Base-by-base conservation (phyloP, 768 basidiomycete genomes). In the Pulveroboletus sp. region DNA sequence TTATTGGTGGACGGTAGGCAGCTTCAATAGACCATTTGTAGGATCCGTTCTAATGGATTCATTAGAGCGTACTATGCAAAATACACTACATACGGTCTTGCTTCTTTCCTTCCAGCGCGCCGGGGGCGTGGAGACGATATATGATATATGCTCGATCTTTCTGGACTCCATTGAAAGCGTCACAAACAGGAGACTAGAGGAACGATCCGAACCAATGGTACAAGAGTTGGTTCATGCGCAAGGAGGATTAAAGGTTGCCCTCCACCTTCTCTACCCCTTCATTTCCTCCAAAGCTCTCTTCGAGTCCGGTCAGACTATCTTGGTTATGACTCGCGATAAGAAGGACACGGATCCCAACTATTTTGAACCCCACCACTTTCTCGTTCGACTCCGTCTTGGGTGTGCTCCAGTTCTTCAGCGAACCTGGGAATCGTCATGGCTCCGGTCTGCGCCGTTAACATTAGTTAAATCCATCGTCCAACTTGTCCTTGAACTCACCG, bases 381-480 rank as follows among this genome's bases (percentile, higher is more conserved):
- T 98, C 44, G 84, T 98, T 56, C 82, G 77, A 51, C 73, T 95
- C 51, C 84, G 96, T 33, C 68, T 82, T 27, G 76, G 80, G 2
- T 74, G 83, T 18, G 69, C 93, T 18, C 89, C 93, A 0, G 64
- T 88, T 11, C 58, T 90, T 13, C 74, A 71, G 27, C 74, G 75
- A 7, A 73, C 93, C 17, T 98, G 96, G 96, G 77, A 84, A 49
- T 80, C 92, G 4, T 61, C 78, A 1, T 97, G 95, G 94, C 74
- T 98, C 0, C 72, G 81, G 24, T 76, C 79, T 5, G 81, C 87
- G 0, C 92, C 93, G 5, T 71, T 89, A 15, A 78, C 80, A 46
- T 76, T 94, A 49, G 83, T 81, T 65, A 84, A 84, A 62, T 80
- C 82, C 28, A 81, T 89, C 42, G 83, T 93, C 14, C 81, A 84